A percentile compares a stretch with the other conserved stretches of the same genome.
These are phyloP conservation scores for Entrophospora sp. DNA, from an alignment of 192 early-diverging fungal genomes.

Conservation along the genomic window DNA sequence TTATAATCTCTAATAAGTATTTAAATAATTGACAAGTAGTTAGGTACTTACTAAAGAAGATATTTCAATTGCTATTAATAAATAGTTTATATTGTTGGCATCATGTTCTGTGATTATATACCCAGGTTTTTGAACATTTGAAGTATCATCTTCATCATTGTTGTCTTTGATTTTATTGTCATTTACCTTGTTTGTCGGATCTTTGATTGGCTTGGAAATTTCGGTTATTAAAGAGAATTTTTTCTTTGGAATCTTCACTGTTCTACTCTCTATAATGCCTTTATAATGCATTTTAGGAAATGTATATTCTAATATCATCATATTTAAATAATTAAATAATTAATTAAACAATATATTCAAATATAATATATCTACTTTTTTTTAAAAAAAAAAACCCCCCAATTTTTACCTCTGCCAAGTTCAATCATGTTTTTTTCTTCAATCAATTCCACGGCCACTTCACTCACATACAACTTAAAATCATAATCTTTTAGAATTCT, in stretches of 20 bases:
- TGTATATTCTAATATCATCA: neutral
- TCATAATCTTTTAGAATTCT: constrained; percentile 50
- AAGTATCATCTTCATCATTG: neutral
- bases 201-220: neutral
- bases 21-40: too few species aligned
- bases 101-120: constrained; percentile 1
- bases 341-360: too few species aligned
- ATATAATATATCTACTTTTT: too few species aligned
- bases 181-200: neutral
- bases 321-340: too few species aligned
- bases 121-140: neutral
- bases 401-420: constrained; percentile 54
- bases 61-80: neutral
- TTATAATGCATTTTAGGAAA: constrained; percentile 2
- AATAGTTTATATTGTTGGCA: neutral
- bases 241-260: constrained; percentile 5
- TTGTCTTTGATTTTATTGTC: neutral
- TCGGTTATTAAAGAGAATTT: neutral
- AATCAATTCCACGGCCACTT: constrained; percentile 55
- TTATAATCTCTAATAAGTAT: too few species aligned
- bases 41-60: neutral
- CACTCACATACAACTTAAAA: constrained; percentile 58
- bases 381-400: too few species aligned
- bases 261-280: neutral
- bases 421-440: constrained; percentile 52